These are phyloP conservation scores for Pelargonium cotyledonis DNA, from an alignment of 441 rosid species.

Conservation along the genomic window DNA sequence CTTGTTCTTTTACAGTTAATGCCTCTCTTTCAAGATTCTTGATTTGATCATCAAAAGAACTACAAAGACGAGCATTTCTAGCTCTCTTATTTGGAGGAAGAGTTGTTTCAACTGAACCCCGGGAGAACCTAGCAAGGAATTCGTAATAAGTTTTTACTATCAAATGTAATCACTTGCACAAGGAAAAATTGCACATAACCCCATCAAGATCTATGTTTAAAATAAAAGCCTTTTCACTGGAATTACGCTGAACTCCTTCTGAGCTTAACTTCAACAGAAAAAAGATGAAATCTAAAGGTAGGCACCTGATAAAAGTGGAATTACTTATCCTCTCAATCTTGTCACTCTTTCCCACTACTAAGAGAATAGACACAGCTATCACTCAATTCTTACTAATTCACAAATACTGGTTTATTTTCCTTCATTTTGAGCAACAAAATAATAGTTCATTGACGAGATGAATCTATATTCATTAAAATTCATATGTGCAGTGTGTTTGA, in stretches of 20 bases:
- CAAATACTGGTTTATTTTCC: not conserved
- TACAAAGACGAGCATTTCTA: conserved; percentile 67
- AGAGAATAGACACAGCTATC: not conserved
- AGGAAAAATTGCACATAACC: not conserved
- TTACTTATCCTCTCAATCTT: not conserved
- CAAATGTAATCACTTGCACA: not conserved
- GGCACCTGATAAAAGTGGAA: conserved; percentile 3
- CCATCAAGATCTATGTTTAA: not conserved
- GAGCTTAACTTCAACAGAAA: not conserved
- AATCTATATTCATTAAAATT: not conserved
- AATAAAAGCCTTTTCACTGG: not conserved
- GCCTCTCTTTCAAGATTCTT: conserved; percentile 51
- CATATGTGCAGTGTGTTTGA: not conserved
- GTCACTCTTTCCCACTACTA: conserved; percentile 1
- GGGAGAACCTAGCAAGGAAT: conserved; percentile 63
- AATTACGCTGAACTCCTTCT: not conserved
- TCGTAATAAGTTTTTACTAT: conserved; percentile 2
- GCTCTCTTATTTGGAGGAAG: conserved; percentile 54
- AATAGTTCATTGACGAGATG: not conserved
- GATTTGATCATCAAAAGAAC: conserved; percentile 76
- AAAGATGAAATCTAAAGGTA: not conserved
- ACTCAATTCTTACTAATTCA: not conserved
- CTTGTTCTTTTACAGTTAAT: conserved; percentile 33
- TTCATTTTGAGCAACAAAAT: not conserved
- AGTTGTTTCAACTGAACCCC: conserved; percentile 80